Conservation (phyloP, 768 basidiomycete genomes). For the Leccinellum albellum region DNA sequence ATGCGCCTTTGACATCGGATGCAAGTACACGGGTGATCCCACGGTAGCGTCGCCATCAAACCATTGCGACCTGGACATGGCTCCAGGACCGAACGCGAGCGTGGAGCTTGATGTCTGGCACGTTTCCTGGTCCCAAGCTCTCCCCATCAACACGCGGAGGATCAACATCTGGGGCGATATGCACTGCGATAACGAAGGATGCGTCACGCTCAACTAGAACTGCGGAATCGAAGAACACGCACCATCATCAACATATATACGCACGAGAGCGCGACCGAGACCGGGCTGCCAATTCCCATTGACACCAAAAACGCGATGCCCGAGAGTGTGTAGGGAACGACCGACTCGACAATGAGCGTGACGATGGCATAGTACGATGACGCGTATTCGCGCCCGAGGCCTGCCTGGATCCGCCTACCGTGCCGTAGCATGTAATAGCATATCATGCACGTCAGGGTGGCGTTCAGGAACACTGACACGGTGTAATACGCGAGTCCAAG, state of each 20-base stretch:
- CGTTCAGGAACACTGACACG: conserved; percentile 14
- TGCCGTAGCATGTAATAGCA: conserved; percentile 17
- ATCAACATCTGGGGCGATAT: conserved; percentile 28
- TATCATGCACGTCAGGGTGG: conserved; percentile 20
- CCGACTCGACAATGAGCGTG: conserved; percentile 20
- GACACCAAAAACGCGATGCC: conserved; percentile 24
- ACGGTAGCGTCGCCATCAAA: neutral
- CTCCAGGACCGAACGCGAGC: conserved; percentile 7
- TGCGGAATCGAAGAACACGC: neutral
- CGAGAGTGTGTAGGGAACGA: conserved; percentile 22
- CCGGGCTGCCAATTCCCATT: conserved; percentile 13
- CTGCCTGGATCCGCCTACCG: neutral
- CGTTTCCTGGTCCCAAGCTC: conserved; percentile 10
- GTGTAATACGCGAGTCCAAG: conserved; percentile 20
- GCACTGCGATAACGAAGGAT: conserved; percentile 7
- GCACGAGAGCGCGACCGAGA: conserved; percentile 6
- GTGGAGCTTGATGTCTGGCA: neutral
- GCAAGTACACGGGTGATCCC: neutral
- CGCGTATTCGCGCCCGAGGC: conserved; percentile 17
- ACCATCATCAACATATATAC: conserved; percentile 24
- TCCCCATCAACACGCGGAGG: conserved; percentile 19
- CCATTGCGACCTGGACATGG: neutral
- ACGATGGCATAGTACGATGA: conserved; percentile 12
- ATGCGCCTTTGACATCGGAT: neutral
- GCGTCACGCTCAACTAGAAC: neutral